A percentile compares a stretch with the other conserved stretches of the same genome.
Conservation (phyloP, 2,329 filamentous ascomycete species). For the Thermomyces lanuginosus region DNA sequence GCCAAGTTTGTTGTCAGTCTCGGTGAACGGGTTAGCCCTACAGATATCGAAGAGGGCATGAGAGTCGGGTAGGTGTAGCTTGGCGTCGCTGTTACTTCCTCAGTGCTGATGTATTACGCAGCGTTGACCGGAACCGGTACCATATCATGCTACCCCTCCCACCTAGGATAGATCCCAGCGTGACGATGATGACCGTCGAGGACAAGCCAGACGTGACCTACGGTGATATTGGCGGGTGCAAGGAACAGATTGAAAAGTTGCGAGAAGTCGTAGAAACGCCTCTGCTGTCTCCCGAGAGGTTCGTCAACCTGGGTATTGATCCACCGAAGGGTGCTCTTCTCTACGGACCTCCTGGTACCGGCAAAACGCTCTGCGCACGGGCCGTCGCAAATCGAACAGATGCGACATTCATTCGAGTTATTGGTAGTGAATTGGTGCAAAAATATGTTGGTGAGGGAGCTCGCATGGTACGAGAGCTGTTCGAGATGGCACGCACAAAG, state of each 20-base stretch:
- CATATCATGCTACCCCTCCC: constrained; percentile 93
- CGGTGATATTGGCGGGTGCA: constrained; percentile 95
- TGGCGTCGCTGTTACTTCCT: not conserved
- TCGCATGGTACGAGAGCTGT: constrained; percentile 94
- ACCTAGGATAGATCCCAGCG: constrained; percentile 95
- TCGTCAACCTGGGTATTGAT: constrained; percentile 97
- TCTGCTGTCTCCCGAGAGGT: constrained; percentile 84
- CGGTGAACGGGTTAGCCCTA: constrained; percentile 88
- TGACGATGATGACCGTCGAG: constrained; percentile 99
- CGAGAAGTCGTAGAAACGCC: constrained; percentile 98
- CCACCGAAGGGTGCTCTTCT: constrained; percentile 93
- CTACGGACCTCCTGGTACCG: constrained; percentile 94
- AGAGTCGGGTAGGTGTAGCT: constrained; percentile 53
- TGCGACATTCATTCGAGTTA: constrained; percentile 95
- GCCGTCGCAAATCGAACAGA: constrained; percentile 96
- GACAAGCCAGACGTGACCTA: constrained; percentile 99
- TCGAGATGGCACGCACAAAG: constrained; percentile 98
- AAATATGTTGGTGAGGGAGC: constrained; percentile 98
- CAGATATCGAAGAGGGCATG: constrained; percentile 99
- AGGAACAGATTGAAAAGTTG: constrained; percentile 98
- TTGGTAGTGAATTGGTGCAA: constrained; percentile 92
- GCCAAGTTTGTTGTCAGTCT: constrained; percentile 98
- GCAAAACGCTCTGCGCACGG: constrained; percentile 93
- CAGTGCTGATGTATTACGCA: constrained; percentile 12
- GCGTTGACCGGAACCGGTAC: constrained; percentile 96